Base-by-base conservation (phyloP, 2,329 filamentous ascomycete genomes). In the Karstenula rhodostoma region DNA sequence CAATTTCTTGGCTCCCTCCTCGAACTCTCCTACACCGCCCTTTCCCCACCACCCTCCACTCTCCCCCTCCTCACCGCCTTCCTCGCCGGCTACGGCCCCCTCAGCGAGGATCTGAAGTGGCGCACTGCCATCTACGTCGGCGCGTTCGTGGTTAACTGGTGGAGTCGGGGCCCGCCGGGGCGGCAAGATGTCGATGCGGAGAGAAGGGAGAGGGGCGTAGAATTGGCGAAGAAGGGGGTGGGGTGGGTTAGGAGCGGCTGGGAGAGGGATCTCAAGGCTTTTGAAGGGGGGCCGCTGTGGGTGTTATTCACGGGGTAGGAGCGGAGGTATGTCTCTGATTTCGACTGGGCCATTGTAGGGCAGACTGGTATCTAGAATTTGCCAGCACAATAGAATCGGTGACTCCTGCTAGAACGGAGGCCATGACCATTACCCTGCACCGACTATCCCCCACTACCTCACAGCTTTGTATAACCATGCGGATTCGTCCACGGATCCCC, bases 1-100 rank as follows among this genome's bases (percentile, higher is more conserved):
- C 54, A 60, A 29, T 57, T 60, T 10, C 48, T 63, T 9, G 61
- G 61, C 23, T 58, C 60, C 23, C 35, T 63, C 1, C 51, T 58
- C 29, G 61, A 63, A 23, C 19, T 10, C 10, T 42, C 35, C n/a
- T 46, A 59, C 32, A 51, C 57, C 19, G 19, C 47, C 12, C 22
- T 32, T 6, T 32, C 46, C 4, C 23, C 44, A 2, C 15, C 19
- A 2, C 2, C 47, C 17, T n/a, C 27, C 27, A 29, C 49, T 9
- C 2, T 12, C n/a, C 47, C n/a, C 19, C 10, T 54, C 2, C 54
- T 62, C 17, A 4, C 23, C 3, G 42, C 33, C 17, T 58, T 59
- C 17, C 23, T 49, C 5, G 17, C 29, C 9, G 53, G 57, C 17
- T 57, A 57, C 35, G 57, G 51, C 6, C 4, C 37, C 12, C 17